These are phyloP conservation scores for Pythium grandisporangium DNA, from an alignment of 352 stramenopile species.

Conservation along the genomic window DNA sequence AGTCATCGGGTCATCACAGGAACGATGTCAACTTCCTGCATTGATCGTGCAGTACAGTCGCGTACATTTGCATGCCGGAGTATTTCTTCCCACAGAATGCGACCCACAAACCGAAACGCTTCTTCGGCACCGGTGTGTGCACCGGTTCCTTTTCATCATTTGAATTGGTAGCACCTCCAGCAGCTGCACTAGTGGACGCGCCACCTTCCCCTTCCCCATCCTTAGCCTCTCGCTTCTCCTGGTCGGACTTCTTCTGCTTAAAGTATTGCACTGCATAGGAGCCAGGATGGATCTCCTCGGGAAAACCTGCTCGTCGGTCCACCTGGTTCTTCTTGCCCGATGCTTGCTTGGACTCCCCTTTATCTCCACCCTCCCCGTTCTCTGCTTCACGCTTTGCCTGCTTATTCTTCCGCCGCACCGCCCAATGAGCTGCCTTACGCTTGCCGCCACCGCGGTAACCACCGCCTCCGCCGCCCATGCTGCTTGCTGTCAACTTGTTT, in stretches of 20 bases:
- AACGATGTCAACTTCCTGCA: not conserved
- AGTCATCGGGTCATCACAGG: too few relatives aligned
- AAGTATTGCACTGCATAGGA: conserved; percentile 61
- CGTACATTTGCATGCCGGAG: conserved; percentile 85
- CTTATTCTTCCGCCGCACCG: conserved; percentile 69
- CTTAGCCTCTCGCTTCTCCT: conserved; percentile 4
- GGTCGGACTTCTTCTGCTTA: conserved; percentile 1
- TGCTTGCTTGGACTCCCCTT: conserved; percentile 8
- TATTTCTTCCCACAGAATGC: conserved; percentile 87
- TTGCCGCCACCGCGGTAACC: too few relatives aligned
- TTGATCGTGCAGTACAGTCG: not conserved
- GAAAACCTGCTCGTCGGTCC: conserved; percentile 47
- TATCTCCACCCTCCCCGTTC: conserved; percentile 4
- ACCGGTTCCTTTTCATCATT: too few relatives aligned
- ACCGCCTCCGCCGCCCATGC: too few relatives aligned
- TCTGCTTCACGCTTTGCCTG: conserved; percentile 23
- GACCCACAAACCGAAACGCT: conserved; percentile 75
- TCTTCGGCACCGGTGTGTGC: conserved; percentile 21
- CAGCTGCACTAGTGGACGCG: conserved; percentile 5
- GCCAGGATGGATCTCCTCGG: conserved; percentile 55
- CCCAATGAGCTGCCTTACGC: conserved; percentile 66
- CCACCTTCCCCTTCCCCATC: not conserved
- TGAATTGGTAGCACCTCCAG: too few relatives aligned
- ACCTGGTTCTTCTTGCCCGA: conserved; percentile 11
- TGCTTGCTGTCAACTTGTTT: too few relatives aligned